phyloP scores from a whole-genome alignment of 306 rosid genomes.

The Dryas alaskensis region DNA sequence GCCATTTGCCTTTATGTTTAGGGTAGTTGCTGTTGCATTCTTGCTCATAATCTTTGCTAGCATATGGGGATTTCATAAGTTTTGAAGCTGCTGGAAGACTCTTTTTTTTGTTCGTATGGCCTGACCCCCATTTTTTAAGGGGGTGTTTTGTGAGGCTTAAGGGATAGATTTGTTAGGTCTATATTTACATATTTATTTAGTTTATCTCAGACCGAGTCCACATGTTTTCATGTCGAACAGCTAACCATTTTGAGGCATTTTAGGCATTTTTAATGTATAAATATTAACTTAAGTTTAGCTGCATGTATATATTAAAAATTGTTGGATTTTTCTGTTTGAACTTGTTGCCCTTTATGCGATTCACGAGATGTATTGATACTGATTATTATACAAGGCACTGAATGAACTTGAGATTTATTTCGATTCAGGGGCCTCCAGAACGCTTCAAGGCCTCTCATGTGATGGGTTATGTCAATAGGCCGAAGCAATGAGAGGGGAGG shows the following conservation, averaged over 20 bases:
- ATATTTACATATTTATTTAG: not conserved
- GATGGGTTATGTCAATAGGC: too few species aligned
- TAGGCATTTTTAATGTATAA: not conserved
- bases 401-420: not conserved
- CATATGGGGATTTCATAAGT: constrained; percentile 50
- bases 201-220: not conserved
- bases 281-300: not conserved
- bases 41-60: constrained; percentile 41
- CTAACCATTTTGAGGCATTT: constrained; percentile 1
- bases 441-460: too few species aligned
- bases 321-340: not conserved
- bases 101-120: constrained; percentile 13
- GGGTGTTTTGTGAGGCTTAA: constrained; percentile 26
- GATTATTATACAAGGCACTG: too few species aligned
- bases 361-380: not conserved
- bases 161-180: constrained; percentile 27
- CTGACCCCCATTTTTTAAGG: constrained; percentile 28
- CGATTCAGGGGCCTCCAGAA: too few species aligned
- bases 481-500: too few species aligned
- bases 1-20: constrained; percentile 43
- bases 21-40: constrained; percentile 37
- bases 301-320: not conserved
- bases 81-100: constrained; percentile 37
- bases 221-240: not conserved
- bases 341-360: not conserved